These are phyloP conservation scores for Aegilops umbellulata DNA, from an alignment of 176 grass and related monocot genomes.

Conservation along the genomic window DNA sequence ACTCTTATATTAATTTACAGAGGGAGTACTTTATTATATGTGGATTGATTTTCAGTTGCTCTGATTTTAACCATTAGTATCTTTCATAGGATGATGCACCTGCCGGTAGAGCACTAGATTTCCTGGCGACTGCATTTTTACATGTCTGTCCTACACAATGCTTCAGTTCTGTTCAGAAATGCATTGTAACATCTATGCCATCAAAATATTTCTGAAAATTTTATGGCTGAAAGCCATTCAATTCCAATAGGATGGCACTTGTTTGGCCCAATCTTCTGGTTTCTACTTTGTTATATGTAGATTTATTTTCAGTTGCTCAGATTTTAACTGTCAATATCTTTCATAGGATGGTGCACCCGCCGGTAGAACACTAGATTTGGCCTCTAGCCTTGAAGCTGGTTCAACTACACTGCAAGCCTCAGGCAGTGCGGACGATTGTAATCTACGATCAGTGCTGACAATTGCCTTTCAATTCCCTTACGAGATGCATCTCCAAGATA, in stretches of 20 bases:
- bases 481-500: conserved; percentile 89
- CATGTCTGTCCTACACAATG: not conserved
- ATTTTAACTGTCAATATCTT: conserved; percentile 26
- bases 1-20: too few relatives aligned
- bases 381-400: conserved; percentile 90
- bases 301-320: not conserved
- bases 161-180: not conserved
- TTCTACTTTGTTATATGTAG: not conserved
- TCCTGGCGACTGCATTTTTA: not conserved
- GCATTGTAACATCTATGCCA: not conserved
- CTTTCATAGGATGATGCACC: conserved; percentile 59
- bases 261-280: not conserved
- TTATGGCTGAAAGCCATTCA: not conserved
- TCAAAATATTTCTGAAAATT: not conserved
- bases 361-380: conserved; percentile 86
- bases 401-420: conserved; percentile 42
- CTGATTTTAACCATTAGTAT: conserved; percentile 21
- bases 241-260: not conserved
- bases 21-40: not conserved
- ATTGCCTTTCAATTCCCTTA: conserved; percentile 97
- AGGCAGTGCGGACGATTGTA: conserved; percentile 44
- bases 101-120: conserved; percentile 71
- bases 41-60: not conserved
- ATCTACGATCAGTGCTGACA: conserved; percentile 80
- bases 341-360: conserved; percentile 59